Evolutionary conservation across 306 rosid genomes (phyloP).

Genomic region (Comarum palustre): DNA sequence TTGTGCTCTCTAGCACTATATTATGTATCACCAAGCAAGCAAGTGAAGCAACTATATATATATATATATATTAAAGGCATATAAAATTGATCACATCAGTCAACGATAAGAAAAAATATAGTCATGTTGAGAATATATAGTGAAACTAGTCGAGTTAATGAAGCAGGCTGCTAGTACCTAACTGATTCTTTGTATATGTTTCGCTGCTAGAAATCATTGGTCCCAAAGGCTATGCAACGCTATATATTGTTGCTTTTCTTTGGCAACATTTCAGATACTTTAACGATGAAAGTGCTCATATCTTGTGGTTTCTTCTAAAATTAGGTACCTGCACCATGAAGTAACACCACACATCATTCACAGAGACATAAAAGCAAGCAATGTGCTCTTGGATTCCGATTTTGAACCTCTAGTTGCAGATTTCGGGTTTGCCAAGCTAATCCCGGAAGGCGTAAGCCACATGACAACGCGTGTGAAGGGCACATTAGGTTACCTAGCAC

Average conservation of each 20-base stretch:
- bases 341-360: slow-evolving; percentile 83
- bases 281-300: background rate
- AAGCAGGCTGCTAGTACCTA: too few species aligned
- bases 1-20: background rate
- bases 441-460: slow-evolving; percentile 90
- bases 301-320: background rate
- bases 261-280: background rate
- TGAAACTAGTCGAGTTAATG: too few species aligned
- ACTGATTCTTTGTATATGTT: background rate
- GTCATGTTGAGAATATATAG: too few species aligned
- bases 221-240: background rate
- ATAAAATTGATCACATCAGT: background rate
- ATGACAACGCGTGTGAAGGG: slow-evolving; percentile 90
- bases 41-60: too few species aligned
- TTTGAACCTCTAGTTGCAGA: slow-evolving; percentile 79
- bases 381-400: slow-evolving; percentile 67
- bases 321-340: slow-evolving; percentile 79
- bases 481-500: slow-evolving; percentile 81
- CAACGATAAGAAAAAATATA: background rate
- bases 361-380: slow-evolving; percentile 83
- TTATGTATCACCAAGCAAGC: too few species aligned
- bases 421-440: slow-evolving; percentile 87
- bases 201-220: background rate
- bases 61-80: background rate
- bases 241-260: background rate